phyloP scores from a whole-genome alignment of 495 filamentous ascomycete genomes.

The Neurospora pannonica region DNA sequence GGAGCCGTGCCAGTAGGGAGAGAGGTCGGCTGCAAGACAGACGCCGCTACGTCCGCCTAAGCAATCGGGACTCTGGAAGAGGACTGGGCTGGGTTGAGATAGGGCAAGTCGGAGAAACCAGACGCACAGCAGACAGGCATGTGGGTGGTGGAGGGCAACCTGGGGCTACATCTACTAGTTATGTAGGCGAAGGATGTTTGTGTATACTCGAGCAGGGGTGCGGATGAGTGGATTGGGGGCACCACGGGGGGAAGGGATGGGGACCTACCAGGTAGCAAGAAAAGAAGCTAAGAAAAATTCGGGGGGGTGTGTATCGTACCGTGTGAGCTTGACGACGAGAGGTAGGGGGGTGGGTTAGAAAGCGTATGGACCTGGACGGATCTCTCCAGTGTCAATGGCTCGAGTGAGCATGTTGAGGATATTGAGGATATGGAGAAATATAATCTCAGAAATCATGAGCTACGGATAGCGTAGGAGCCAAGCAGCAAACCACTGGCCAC shows the following conservation, averaged over 20 bases:
- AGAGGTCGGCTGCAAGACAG: constrained; percentile 22
- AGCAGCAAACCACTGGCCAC: not conserved
- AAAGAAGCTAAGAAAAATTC: not conserved
- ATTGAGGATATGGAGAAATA: not conserved
- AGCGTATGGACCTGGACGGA: not conserved
- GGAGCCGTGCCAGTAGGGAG: constrained; percentile 19
- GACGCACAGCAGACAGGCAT: constrained; percentile 21
- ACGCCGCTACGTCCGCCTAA: constrained; percentile 16
- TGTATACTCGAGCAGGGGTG: constrained; percentile 18
- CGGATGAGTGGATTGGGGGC: constrained; percentile 10
- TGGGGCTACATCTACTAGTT: constrained; percentile 21
- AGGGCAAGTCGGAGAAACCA: constrained; percentile 11
- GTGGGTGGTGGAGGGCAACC: constrained; percentile 17
- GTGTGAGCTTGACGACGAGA: constrained; percentile 4
- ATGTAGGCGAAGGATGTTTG: constrained; percentile 18
- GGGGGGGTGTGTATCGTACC: constrained; percentile 2
- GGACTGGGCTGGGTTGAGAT: constrained; percentile 7
- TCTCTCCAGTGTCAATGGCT: not conserved
- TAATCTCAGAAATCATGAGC: not conserved
- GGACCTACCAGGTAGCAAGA: not conserved
- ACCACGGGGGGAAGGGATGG: constrained; percentile 1
- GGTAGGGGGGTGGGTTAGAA: constrained; percentile 3
- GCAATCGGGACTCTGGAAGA: constrained; percentile 17
- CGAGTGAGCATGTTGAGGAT: not conserved
- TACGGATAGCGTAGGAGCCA: not conserved